Evolutionary conservation across 169 alveolate genomes (phyloP).

Genomic region (Cryptosporidium bovis): DNA sequence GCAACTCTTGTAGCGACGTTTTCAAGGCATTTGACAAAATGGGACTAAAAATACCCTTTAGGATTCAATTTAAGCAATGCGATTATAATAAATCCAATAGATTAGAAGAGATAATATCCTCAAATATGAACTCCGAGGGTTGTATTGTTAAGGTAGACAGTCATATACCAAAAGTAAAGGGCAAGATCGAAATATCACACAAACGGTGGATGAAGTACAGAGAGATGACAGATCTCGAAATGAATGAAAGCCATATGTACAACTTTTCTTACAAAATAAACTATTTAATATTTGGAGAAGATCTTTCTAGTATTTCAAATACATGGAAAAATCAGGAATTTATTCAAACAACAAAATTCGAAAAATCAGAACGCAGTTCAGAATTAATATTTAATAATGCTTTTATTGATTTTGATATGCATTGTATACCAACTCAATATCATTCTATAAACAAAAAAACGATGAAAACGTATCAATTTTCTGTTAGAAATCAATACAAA

Average conservation of each 20-base stretch:
- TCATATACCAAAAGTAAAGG: conserved; percentile 61
- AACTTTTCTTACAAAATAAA: conserved; percentile 48
- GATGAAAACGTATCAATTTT: conserved; percentile 59
- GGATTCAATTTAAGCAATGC: conserved; percentile 58
- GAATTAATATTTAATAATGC: conserved; percentile 49
- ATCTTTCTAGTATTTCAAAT: conserved; percentile 39
- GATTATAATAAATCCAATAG: conserved; percentile 9
- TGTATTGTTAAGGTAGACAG: conserved; percentile 39
- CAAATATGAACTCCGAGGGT: conserved; percentile 43
- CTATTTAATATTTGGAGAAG: conserved; percentile 61
- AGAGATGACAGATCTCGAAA: conserved; percentile 66
- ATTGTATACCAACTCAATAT: conserved; percentile 70
- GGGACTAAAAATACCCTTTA: conserved; percentile 32
- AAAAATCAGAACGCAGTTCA: neutral
- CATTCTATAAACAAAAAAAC: conserved; percentile 41
- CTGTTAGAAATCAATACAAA: conserved; percentile 61
- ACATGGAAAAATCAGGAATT: conserved; percentile 58
- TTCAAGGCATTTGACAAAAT: conserved; percentile 28
- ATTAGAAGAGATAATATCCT: conserved; percentile 15
- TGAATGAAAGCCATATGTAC: conserved; percentile 54
- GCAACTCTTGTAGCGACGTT: conserved; percentile 56
- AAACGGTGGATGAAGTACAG: conserved; percentile 58
- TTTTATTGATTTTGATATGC: conserved; percentile 68
- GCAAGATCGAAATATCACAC: conserved; percentile 58
- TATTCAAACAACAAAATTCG: conserved; percentile 25